Conservation (phyloP, 805 yeast genomes). For the Wickerhamiella sorbophila region DNA sequence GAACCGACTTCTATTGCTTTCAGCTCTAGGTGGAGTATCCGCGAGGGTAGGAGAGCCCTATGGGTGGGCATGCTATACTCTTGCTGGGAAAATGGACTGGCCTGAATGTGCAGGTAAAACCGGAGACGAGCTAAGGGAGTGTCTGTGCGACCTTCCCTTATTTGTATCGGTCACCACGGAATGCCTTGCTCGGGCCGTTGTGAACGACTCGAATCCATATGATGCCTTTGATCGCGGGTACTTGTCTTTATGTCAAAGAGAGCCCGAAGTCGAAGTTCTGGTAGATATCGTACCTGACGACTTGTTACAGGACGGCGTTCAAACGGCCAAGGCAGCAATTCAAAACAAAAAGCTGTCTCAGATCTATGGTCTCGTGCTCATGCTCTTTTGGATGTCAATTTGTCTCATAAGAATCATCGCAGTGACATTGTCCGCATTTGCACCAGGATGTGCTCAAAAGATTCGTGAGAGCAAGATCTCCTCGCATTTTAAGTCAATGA, state of each 20-base stretch:
- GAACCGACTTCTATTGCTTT: too few relatives aligned
- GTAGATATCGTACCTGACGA: neutral
- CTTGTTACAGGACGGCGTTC: constrained; percentile 3
- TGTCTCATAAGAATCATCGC: neutral
- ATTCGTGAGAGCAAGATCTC: neutral
- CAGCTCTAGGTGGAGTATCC: too few relatives aligned
- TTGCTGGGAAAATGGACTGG: constrained; percentile 11
- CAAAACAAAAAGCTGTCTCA: constrained; percentile 5
- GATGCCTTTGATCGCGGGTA: constrained; percentile 1
- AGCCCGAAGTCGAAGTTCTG: neutral
- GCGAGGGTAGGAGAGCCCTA: too few relatives aligned
- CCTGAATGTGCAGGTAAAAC: constrained; percentile 4
- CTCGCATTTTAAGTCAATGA: constrained; percentile 2
- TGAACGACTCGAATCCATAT: constrained; percentile 8
- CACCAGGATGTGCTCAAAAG: neutral
- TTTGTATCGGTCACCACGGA: constrained; percentile 7
- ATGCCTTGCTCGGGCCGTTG: constrained; percentile 8
- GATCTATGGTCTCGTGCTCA: constrained; percentile 9
- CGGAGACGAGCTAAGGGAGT: neutral
- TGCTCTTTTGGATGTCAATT: constrained; percentile 8
- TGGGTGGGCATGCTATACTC: constrained; percentile 14
- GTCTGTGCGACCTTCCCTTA: constrained; percentile 9
- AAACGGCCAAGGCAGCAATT: constrained; percentile 11
- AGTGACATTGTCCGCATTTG: neutral
- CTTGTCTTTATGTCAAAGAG: constrained; percentile 3